phyloP scores from a whole-genome alignment of 2,329 filamentous ascomycete genomes.

The Colletotrichum filicis region DNA sequence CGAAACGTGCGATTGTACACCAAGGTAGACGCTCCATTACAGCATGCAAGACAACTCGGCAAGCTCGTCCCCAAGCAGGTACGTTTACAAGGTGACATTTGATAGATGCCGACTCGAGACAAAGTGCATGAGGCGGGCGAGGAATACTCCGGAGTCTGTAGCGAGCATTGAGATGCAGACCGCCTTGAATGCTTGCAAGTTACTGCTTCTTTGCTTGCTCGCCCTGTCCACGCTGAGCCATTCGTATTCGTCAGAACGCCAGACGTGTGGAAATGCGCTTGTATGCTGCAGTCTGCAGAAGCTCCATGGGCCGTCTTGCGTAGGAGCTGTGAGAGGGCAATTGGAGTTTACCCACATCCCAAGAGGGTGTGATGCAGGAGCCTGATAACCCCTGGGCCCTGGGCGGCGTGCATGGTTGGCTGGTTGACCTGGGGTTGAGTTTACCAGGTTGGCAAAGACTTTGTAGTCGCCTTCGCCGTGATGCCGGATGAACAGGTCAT shows the following conservation, averaged over 20 bases:
- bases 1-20: conserved; percentile 25
- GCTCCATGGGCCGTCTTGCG: conserved; percentile 7
- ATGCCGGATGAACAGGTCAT: conserved; percentile 17
- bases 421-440: conserved; percentile 11
- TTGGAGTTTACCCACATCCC: conserved; percentile 7
- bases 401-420: conserved; percentile 23
- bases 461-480: background rate
- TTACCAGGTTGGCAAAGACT: conserved; percentile 8
- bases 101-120: conserved; percentile 21
- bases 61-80: conserved; percentile 15
- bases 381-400: conserved; percentile 11
- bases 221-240: background rate
- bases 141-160: background rate
- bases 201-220: background rate
- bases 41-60: conserved; percentile 2
- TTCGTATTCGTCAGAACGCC: conserved; percentile 19
- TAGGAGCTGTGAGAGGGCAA: conserved; percentile 7
- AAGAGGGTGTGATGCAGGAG: conserved; percentile 24
- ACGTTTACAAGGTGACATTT: conserved; percentile 1
- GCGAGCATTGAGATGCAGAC: conserved; percentile 22
- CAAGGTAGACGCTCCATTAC: conserved; percentile 14
- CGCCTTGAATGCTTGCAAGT: background rate
- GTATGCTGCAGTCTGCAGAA: conserved; percentile 9
- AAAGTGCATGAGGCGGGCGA: conserved; percentile 15
- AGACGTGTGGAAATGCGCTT: conserved; percentile 4